phyloP scores from a whole-genome alignment of 139 green algal species.

The Nannochloris sp. region DNA sequence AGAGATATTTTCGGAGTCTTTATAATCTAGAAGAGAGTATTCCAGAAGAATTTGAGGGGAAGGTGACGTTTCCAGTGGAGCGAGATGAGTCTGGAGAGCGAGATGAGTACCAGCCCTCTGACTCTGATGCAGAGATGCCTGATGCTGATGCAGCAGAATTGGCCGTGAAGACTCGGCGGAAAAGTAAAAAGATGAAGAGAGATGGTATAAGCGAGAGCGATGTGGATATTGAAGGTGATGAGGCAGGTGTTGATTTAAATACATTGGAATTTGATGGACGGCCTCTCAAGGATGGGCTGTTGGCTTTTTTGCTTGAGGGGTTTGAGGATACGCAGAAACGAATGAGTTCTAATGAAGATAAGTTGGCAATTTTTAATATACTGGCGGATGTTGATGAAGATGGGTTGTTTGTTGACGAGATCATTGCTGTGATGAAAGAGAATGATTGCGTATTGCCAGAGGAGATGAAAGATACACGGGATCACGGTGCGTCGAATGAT shows the following conservation, averaged over 20 bases:
- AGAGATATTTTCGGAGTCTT: not conserved
- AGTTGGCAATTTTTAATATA: constrained; percentile 37
- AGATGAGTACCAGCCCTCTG: not conserved
- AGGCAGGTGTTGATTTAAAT: not conserved
- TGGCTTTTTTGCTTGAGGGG: constrained; percentile 10
- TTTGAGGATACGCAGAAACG: constrained; percentile 45
- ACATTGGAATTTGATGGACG: not conserved
- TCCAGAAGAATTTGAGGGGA: not conserved
- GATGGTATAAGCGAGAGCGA: not conserved
- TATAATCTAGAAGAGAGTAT: not conserved
- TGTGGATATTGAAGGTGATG: constrained; percentile 10
- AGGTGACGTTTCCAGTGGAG: constrained; percentile 2
- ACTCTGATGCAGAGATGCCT: not conserved
- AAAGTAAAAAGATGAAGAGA: not conserved
- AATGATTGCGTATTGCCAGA: constrained; percentile 27
- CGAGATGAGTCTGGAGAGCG: not conserved
- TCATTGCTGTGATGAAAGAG: constrained; percentile 20
- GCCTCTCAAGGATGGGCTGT: not conserved
- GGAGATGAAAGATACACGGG: constrained; percentile 22
- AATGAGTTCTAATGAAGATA: constrained; percentile 40
- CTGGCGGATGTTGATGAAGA: constrained; percentile 30
- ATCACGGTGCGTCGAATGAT: not conserved
- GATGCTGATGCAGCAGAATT: not conserved
- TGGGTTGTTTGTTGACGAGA: constrained; percentile 12
- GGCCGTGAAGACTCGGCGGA: not conserved